Evolutionary conservation across 1,284 basidiomycete species (phyloP).

Genomic region (Vanrija sp.): DNA sequence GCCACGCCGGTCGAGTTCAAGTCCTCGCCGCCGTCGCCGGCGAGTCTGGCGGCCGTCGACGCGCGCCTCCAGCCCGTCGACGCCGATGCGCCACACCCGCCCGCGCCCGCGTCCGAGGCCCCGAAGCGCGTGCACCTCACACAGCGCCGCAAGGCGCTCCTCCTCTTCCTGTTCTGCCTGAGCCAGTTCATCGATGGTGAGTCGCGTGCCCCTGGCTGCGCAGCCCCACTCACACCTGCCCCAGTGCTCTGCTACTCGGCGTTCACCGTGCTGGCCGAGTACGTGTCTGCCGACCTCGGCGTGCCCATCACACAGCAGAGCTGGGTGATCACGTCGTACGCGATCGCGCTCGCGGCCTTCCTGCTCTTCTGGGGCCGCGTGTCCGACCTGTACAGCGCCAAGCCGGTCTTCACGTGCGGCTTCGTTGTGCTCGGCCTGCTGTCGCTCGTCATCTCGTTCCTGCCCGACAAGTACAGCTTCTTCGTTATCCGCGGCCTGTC

Average conservation of each 20-base stretch:
- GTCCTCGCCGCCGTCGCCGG: too few species aligned
- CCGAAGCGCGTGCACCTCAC: neutral
- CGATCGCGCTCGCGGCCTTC: slow-evolving; percentile 31
- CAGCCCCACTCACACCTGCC: neutral
- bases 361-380: slow-evolving; percentile 35
- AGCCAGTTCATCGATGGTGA: slow-evolving; percentile 29
- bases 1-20: too few species aligned
- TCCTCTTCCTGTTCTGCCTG: slow-evolving; percentile 26
- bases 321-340: slow-evolving; percentile 32
- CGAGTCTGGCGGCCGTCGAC: too few species aligned
- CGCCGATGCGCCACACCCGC: too few species aligned
- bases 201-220: neutral
- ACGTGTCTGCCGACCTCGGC: slow-evolving; percentile 14
- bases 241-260: slow-evolving; percentile 14
- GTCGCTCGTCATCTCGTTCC: slow-evolving; percentile 31
- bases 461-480: slow-evolving; percentile 27
- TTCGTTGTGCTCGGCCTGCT: slow-evolving; percentile 29
- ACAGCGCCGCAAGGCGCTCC: slow-evolving; percentile 25
- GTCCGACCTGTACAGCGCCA: slow-evolving; percentile 33
- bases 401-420: slow-evolving; percentile 24
- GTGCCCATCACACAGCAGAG: slow-evolving; percentile 19
- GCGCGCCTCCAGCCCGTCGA: too few species aligned
- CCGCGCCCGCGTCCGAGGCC: too few species aligned
- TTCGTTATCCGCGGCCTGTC: slow-evolving; percentile 33
- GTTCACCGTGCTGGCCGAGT: slow-evolving; percentile 24